These are phyloP conservation scores for Ustanciosporium gigantosporum DNA, from an alignment of 1,284 basidiomycete genomes.

Conservation along the genomic window DNA sequence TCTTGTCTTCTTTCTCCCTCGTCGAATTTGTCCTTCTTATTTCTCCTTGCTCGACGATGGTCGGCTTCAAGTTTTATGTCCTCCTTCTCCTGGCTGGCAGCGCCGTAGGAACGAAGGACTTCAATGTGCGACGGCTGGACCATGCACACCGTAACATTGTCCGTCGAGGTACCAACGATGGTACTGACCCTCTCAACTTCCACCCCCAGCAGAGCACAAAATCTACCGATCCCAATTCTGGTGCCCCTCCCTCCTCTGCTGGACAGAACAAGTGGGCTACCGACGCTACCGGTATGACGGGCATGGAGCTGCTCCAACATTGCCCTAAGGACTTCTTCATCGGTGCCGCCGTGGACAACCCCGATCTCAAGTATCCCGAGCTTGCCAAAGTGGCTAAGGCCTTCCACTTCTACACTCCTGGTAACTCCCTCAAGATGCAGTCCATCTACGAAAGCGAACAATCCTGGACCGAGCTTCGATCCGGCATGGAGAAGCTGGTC, in stretches of 20 bases:
- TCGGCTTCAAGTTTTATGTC: background rate
- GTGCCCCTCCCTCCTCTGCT: background rate
- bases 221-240: background rate
- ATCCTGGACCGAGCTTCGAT: conserved; percentile 18
- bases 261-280: conserved; percentile 28
- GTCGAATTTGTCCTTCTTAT: no score
- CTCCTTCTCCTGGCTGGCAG: background rate
- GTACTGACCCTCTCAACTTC: background rate
- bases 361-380: conserved; percentile 23
- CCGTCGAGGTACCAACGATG: conserved; percentile 1
- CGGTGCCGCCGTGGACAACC: conserved; percentile 17
- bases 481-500: conserved; percentile 6
- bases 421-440: conserved; percentile 31
- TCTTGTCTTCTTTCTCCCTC: no score
- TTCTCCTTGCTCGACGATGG: no score
- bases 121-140: background rate
- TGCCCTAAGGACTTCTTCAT: conserved; percentile 27
- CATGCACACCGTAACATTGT: background rate
- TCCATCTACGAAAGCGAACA: conserved; percentile 18
- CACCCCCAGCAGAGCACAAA: background rate
- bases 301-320: conserved; percentile 11
- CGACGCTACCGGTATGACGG: conserved; percentile 26
- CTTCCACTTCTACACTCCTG: conserved; percentile 16
- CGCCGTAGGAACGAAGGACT: background rate
- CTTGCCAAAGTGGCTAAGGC: conserved; percentile 7